phyloP scores from a whole-genome alignment of 2,329 filamentous ascomycete genomes.

The Ceratocystis ficicola region DNA sequence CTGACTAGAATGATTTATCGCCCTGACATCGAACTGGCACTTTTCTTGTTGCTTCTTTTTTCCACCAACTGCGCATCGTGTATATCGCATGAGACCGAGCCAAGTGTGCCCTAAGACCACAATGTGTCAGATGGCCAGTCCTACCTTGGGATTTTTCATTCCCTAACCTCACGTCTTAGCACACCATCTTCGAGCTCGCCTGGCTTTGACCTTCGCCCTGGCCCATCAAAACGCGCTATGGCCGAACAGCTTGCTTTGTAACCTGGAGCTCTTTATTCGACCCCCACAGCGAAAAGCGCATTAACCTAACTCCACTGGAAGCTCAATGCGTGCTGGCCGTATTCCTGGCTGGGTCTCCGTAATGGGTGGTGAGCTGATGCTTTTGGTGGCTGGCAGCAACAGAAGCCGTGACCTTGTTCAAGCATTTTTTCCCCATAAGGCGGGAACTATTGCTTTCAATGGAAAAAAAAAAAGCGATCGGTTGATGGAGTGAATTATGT shows the following conservation, averaged over 20 bases:
- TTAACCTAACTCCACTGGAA: not conserved
- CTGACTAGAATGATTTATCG: no score
- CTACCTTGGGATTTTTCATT: not conserved
- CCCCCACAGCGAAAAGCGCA: constrained; percentile 1
- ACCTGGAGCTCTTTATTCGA: constrained; percentile 18
- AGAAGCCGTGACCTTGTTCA: constrained; percentile 3
- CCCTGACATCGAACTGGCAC: not conserved
- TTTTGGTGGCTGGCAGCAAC: not conserved
- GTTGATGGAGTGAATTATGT: not conserved
- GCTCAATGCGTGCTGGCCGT: not conserved
- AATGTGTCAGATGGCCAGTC: not conserved
- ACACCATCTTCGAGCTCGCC: not conserved
- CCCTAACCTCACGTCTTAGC: not conserved
- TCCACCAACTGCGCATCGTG: constrained; percentile 10
- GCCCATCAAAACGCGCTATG: not conserved
- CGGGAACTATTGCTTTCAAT: not conserved
- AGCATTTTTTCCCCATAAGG: no score
- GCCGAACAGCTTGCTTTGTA: constrained; percentile 16
- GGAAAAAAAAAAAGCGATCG: not conserved
- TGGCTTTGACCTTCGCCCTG: not conserved
- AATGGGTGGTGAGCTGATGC: constrained; percentile 3
- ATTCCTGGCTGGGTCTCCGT: not conserved
- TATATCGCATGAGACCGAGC: constrained; percentile 13
- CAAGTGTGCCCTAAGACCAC: not conserved
- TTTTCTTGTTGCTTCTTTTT: not conserved